phyloP scores from a whole-genome alignment of 2,329 filamentous ascomycete species.

The Huntiella omanensis region DNA sequence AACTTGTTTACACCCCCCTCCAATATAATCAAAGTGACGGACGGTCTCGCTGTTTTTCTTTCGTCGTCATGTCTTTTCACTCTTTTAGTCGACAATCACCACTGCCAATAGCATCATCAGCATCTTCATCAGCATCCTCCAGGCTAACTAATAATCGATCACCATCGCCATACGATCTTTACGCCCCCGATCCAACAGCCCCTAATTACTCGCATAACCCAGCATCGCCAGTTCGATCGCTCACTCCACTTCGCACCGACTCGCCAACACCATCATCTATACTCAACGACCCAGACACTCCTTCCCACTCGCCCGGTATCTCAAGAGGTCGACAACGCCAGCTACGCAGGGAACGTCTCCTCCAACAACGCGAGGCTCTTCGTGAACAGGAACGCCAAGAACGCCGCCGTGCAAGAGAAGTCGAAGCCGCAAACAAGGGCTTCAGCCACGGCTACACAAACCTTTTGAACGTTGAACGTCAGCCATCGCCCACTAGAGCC shows the following conservation, averaged over 20 bases:
- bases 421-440: background rate
- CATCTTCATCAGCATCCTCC: background rate
- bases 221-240: background rate
- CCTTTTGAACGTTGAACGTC: background rate
- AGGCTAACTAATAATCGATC: background rate
- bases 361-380: background rate
- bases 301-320: background rate
- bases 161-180: conserved; percentile 1
- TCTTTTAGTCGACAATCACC: background rate
- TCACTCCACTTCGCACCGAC: background rate
- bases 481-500: background rate
- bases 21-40: conserved; percentile 1
- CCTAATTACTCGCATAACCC: conserved; percentile 1
- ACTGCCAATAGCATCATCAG: background rate
- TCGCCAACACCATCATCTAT: background rate
- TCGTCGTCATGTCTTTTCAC: background rate
- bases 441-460: conserved; percentile 1
- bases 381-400: background rate
- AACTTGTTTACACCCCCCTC: background rate
- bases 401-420: background rate
- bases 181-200: background rate
- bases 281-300: background rate
- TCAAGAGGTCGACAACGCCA: background rate
- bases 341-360: background rate
- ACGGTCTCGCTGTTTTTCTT: background rate